phyloP scores from a whole-genome alignment of 495 filamentous ascomycete species.

The Corynascus novoguineensis region DNA sequence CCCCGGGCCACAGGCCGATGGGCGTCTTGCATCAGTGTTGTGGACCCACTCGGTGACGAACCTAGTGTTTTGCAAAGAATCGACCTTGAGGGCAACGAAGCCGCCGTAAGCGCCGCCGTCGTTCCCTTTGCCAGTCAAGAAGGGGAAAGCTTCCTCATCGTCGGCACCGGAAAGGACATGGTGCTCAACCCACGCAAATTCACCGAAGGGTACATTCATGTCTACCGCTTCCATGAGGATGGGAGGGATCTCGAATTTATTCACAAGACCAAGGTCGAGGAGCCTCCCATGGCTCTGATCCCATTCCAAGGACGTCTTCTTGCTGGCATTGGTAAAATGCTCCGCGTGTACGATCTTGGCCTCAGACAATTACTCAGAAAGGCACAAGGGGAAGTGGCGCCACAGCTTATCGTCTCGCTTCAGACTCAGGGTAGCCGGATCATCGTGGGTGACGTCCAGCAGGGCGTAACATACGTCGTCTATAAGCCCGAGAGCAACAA shows the following conservation, averaged over 20 bases:
- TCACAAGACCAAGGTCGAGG: slow-evolving; percentile 88
- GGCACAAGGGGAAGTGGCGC: slow-evolving; percentile 70
- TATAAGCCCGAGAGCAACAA: slow-evolving; percentile 90
- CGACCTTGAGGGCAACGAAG: slow-evolving; percentile 84
- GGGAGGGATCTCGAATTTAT: slow-evolving; percentile 86
- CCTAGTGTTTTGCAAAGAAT: slow-evolving; percentile 61
- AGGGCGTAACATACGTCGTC: slow-evolving; percentile 84
- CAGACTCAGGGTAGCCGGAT: slow-evolving; percentile 91
- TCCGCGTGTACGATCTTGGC: slow-evolving; percentile 87
- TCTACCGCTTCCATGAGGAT: slow-evolving; percentile 85
- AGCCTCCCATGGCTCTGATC: slow-evolving; percentile 81
- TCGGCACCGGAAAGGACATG: slow-evolving; percentile 92
- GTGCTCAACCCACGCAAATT: slow-evolving; percentile 62
- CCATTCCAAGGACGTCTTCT: slow-evolving; percentile 87
- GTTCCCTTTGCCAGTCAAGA: slow-evolving; percentile 84
- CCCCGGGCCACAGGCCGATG: slow-evolving; percentile 77
- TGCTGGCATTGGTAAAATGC: slow-evolving; percentile 72
- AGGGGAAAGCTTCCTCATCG: slow-evolving; percentile 81
- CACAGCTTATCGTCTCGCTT: slow-evolving; percentile 77
- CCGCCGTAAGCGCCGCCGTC: slow-evolving; percentile 76
- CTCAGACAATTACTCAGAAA: slow-evolving; percentile 88
- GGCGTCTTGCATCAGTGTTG: slow-evolving; percentile 88
- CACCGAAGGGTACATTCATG: slow-evolving; percentile 77
- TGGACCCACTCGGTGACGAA: slow-evolving; percentile 76
- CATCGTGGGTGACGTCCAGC: slow-evolving; percentile 83